Percentiles rank a stretch among this genome's conserved stretches.
phyloP scores from a whole-genome alignment of 2,329 filamentous ascomycete genomes.

The Alternaria postmessia region DNA sequence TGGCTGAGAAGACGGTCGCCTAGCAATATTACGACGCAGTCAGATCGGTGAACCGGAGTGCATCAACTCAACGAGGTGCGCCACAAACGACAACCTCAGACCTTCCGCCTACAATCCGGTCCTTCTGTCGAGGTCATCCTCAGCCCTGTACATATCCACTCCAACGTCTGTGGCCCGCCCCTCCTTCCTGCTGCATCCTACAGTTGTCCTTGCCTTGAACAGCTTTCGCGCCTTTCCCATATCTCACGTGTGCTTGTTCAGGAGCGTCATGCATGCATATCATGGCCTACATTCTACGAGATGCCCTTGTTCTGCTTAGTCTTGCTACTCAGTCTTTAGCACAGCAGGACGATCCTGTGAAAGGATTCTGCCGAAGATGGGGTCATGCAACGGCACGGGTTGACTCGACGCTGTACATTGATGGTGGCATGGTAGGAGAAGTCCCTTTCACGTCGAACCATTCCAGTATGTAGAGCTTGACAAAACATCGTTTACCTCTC shows the following conservation, averaged over 20 bases:
- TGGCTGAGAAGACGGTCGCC: slow-evolving; percentile 34
- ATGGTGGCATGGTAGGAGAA: slow-evolving; percentile 53
- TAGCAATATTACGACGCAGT: slow-evolving; percentile 30
- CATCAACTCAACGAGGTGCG: slow-evolving; percentile 23
- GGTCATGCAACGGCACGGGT: slow-evolving; percentile 69
- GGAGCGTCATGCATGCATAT: slow-evolving; percentile 37
- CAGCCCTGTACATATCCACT: slow-evolving; percentile 40
- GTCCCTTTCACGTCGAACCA: slow-evolving; percentile 53
- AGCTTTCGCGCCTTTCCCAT: slow-evolving; percentile 19
- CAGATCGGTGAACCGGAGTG: slow-evolving; percentile 33
- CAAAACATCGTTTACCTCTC: not conserved
- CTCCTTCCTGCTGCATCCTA: slow-evolving; percentile 13
- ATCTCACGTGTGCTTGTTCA: slow-evolving; percentile 24
- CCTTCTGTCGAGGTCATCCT: slow-evolving; percentile 26
- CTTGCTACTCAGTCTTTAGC: slow-evolving; percentile 35
- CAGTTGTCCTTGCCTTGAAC: slow-evolving; percentile 19
- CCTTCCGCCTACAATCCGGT: slow-evolving; percentile 26
- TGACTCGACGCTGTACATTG: slow-evolving; percentile 67
- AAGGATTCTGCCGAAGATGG: slow-evolving; percentile 58
- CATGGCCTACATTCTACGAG: slow-evolving; percentile 43
- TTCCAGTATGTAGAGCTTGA: slow-evolving; percentile 59
- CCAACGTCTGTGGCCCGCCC: slow-evolving; percentile 22
- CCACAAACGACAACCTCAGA: slow-evolving; percentile 32
- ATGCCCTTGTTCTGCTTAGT: slow-evolving; percentile 37
- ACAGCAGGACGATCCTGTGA: slow-evolving; percentile 61